These are phyloP conservation scores for Blastocrithidia nonstop DNA, from an alignment of 208 protist genomes.

Conservation along the genomic window DNA sequence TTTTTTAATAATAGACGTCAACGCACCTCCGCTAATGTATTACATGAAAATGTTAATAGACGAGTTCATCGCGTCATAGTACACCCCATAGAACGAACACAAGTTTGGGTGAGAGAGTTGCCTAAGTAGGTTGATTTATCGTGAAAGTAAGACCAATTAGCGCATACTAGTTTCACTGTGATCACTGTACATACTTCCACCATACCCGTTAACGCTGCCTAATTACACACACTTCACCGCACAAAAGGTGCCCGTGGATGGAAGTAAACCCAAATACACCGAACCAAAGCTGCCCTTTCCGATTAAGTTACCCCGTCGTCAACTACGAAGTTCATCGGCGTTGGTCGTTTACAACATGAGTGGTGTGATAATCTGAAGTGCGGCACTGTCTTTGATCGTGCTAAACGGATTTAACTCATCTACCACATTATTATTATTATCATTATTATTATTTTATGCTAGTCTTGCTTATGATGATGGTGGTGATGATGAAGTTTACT, in stretches of 20 bases:
- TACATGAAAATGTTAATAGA: conserved; percentile 88
- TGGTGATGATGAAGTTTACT: no score
- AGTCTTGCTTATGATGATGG: no score
- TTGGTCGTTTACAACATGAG: conserved; percentile 82
- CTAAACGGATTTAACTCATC: no score
- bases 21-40: conserved; percentile 83
- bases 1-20: conserved; percentile 68
- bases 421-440: no score
- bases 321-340: conserved; percentile 32
- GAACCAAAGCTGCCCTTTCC: conserved; percentile 82
- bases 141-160: conserved; percentile 72
- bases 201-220: conserved; percentile 8
- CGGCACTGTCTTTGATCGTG: no score
- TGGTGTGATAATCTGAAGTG: conserved; percentile 50
- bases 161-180: conserved; percentile 35
- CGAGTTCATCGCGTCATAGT: conserved; percentile 31
- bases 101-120: conserved; percentile 81
- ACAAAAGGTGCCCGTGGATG: conserved; percentile 54
- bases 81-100: conserved; percentile 81
- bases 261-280: conserved; percentile 80
- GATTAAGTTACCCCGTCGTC: conserved; percentile 72
- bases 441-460: no score
- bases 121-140: conserved; percentile 88
- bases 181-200: conserved; percentile 8
- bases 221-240: conserved; percentile 84